These are phyloP conservation scores for Juncus effusus DNA, from an alignment of 176 grass and related monocot genomes.

Conservation along the genomic window DNA sequence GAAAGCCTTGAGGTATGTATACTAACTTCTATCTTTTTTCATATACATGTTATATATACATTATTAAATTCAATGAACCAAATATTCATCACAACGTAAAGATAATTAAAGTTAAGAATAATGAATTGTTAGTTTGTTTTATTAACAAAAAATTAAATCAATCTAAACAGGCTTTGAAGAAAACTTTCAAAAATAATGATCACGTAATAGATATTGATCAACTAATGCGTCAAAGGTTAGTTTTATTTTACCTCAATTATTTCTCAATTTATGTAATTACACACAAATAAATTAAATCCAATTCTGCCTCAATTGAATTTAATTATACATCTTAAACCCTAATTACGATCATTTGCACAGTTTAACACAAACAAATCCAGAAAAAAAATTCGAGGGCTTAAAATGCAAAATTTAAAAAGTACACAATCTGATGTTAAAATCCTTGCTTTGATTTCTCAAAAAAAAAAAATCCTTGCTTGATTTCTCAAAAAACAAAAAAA, in stretches of 20 bases:
- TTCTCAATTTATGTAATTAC: not conserved
- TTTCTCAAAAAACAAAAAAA: too few relatives aligned
- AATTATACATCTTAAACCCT: not conserved
- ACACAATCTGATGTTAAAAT: too few relatives aligned
- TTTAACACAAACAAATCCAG: too few relatives aligned
- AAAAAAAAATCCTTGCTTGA: too few relatives aligned
- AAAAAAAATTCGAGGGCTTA: too few relatives aligned
- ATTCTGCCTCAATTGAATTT: not conserved
- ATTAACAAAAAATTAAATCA: not conserved
- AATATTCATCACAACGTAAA: not conserved
- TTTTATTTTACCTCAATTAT: constrained; percentile 4
- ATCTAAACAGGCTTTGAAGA: constrained; percentile 23
- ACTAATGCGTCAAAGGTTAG: constrained; percentile 3
- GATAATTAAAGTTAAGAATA: not conserved
- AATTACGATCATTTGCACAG: constrained; percentile 13
- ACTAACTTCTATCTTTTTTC: not conserved
- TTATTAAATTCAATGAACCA: not conserved
- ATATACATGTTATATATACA: not conserved
- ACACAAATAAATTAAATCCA: not conserved
- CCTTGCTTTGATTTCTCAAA: too few relatives aligned
- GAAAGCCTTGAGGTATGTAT: constrained; percentile 21
- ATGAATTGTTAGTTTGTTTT: constrained; percentile 1
- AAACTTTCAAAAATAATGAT: constrained; percentile 18
- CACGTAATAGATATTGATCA: constrained; percentile 1
- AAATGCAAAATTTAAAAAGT: too few relatives aligned